Conservation (phyloP, 345 rosid species). For the Moricandia arvensis region DNA sequence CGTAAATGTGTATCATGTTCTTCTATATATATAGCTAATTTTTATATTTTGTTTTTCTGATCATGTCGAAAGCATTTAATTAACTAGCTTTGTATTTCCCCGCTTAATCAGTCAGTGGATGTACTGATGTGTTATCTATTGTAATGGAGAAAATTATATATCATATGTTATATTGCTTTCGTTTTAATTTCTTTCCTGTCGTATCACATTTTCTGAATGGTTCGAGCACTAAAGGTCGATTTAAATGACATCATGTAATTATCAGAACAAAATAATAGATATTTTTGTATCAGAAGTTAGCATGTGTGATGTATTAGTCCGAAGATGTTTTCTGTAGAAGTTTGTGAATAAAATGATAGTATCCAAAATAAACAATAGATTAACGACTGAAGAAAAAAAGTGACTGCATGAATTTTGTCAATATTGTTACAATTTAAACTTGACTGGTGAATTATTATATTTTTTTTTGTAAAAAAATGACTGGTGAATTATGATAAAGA, state of each 20-base stretch:
- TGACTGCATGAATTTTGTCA: too few relatives aligned
- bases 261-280: not conserved
- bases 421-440: too few relatives aligned
- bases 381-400: too few relatives aligned
- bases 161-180: not conserved
- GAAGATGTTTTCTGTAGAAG: not conserved
- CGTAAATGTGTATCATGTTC: conserved; percentile 32
- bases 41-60: not conserved
- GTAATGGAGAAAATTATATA: not conserved
- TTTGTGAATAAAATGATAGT: not conserved
- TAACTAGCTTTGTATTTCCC: conserved; percentile 36
- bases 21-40: not conserved
- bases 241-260: not conserved
- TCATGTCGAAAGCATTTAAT: not conserved
- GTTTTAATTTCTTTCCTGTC: not conserved
- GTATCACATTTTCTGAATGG: not conserved
- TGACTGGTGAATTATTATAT: not conserved
- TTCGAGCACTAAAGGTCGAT: too few relatives aligned
- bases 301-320: not conserved
- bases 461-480: too few relatives aligned
- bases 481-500: not conserved
- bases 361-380: too few relatives aligned
- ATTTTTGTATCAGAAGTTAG: not conserved
- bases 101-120: conserved; percentile 31
- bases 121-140: conserved; percentile 35